Evolutionary conservation across 2,329 filamentous ascomycete genomes (phyloP), one percentile per base, ranked within the genome.

Genomic region (Calonectria hongkongensis): DNA sequence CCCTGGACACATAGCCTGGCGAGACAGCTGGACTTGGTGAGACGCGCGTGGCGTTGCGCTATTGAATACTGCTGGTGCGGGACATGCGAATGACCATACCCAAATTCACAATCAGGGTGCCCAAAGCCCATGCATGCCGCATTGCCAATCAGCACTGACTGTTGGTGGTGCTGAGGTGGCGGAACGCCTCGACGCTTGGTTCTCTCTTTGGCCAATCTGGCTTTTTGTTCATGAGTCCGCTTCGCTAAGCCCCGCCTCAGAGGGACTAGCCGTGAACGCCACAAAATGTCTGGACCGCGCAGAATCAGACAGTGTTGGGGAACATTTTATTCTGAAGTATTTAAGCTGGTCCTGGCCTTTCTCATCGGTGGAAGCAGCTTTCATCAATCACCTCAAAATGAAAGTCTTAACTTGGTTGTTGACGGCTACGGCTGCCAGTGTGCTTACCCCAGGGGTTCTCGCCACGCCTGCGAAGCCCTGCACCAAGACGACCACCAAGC

Each of bases 401-500:
- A 58, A 58, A 33, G 30, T 58, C 54, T 21, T 58, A 12, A 25
- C 33, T 10, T 58, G 54, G 54, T 39, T 58, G 13, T 10, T 58
- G 54, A 58, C 51, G 12, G 51, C 51, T 1, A 39, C 51, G 3
- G 33, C 54, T n/a, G 54, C 54, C 13, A 21, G 28, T n/a, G 16
- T 54, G 15, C 7, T 33, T 12, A 8, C 50, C 10, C 50, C 54
- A 10, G 54, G 33, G n/a, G 54, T 58, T 1, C 6, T 58, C 4
- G 54, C 54, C 0, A 18, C 13, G 15, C 54, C 54, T 8, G 36
- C 33, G 16, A 60, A 60, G 33, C 54, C 54, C 3, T 36, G 33
- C 21, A 21, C 30, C 13, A 58, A 30, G 8, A 58, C 36, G 4
- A 58, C 54, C n/a, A 25, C 54, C 21, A 60, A 39, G 7, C n/a